A percentile compares a stretch with the other conserved stretches of the same genome.
Conservation (phyloP, 352 stramenopile species). For the Pilasporangium apinafurcum region DNA sequence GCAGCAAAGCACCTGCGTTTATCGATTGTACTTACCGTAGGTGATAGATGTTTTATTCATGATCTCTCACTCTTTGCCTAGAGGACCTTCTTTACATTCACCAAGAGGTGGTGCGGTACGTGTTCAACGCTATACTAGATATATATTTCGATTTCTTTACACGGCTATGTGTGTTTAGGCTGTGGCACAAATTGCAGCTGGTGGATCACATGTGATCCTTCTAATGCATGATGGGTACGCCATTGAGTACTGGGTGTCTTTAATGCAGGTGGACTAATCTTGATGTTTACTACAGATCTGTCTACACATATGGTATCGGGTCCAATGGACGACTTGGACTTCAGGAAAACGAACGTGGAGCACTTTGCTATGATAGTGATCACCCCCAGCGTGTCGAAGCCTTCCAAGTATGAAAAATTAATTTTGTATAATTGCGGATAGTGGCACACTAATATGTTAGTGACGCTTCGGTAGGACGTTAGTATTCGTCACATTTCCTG, state of each 20-base stretch:
- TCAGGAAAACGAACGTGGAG: slow-evolving; percentile 32
- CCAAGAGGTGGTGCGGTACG: slow-evolving; percentile 43
- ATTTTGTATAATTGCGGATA: slow-evolving; percentile 16
- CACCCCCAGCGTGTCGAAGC: slow-evolving; percentile 51
- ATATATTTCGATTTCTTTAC: too few relatives aligned
- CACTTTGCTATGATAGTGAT: slow-evolving; percentile 59
- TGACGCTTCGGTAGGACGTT: slow-evolving; percentile 19
- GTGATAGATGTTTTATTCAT: not conserved
- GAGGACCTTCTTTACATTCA: slow-evolving; percentile 53
- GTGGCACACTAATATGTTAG: not conserved
- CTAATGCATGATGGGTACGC: slow-evolving; percentile 74
- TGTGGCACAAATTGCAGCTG: slow-evolving; percentile 62
- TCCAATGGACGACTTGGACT: slow-evolving; percentile 78
- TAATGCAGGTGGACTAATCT: too few relatives aligned
- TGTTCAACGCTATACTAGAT: too few relatives aligned
- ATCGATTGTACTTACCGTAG: not conserved
- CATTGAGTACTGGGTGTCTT: too few relatives aligned
- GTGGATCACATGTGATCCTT: slow-evolving; percentile 75
- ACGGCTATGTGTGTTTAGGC: slow-evolving; percentile 17
- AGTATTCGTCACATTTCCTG: slow-evolving; percentile 45
- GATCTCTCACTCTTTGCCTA: slow-evolving; percentile 5
- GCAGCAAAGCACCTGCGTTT: not conserved
- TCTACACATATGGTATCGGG: slow-evolving; percentile 92
- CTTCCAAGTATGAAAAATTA: slow-evolving; percentile 26
- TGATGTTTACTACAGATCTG: slow-evolving; percentile 17